phyloP scores from a whole-genome alignment of 164 flowering plant species.

The Chloranthus sessilifolius region DNA sequence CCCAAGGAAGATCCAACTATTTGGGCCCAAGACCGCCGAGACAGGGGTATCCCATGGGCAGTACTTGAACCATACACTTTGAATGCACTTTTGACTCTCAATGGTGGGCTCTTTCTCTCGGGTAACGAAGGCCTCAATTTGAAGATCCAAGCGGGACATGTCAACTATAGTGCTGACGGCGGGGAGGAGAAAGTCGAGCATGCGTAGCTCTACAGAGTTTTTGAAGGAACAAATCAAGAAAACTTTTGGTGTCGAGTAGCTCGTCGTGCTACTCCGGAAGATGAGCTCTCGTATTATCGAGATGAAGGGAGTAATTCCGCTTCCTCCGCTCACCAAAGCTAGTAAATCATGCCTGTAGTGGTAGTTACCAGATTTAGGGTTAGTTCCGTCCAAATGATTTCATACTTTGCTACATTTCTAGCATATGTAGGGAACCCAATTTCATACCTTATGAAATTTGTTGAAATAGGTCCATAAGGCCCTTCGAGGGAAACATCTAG shows the following conservation, averaged over 20 bases:
- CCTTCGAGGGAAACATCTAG: slow-evolving; percentile 71
- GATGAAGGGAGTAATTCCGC: slow-evolving; percentile 72
- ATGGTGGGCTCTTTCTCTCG: slow-evolving; percentile 44
- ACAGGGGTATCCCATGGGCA: slow-evolving; percentile 35
- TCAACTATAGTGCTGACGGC: slow-evolving; percentile 23
- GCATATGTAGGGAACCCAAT: too few relatives aligned
- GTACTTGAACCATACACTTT: slow-evolving; percentile 57
- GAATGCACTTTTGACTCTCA: slow-evolving; percentile 15
- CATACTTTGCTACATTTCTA: too few relatives aligned
- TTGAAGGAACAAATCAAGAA: slow-evolving; percentile 47
- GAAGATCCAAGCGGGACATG: slow-evolving; percentile 36
- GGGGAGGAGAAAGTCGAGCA: slow-evolving; percentile 66
- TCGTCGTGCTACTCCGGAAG: slow-evolving; percentile 16
- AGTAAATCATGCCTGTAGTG: slow-evolving; percentile 65
- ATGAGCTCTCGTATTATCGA: slow-evolving; percentile 60
- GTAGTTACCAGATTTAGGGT: too few relatives aligned
- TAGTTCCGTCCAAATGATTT: too few relatives aligned
- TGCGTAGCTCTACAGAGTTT: slow-evolving; percentile 45
- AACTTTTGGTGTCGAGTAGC: slow-evolving; percentile 35
- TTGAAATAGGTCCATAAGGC: slow-evolving; percentile 72
- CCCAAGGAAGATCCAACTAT: slow-evolving; percentile 73
- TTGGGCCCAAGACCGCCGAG: slow-evolving; percentile 50
- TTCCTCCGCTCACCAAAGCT: slow-evolving; percentile 77
- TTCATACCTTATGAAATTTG: slow-evolving; percentile 53
- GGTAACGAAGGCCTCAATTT: slow-evolving; percentile 68